phyloP scores from a whole-genome alignment of 1,284 basidiomycete genomes.

The Apiotrichum akiyoshidainum region DNA sequence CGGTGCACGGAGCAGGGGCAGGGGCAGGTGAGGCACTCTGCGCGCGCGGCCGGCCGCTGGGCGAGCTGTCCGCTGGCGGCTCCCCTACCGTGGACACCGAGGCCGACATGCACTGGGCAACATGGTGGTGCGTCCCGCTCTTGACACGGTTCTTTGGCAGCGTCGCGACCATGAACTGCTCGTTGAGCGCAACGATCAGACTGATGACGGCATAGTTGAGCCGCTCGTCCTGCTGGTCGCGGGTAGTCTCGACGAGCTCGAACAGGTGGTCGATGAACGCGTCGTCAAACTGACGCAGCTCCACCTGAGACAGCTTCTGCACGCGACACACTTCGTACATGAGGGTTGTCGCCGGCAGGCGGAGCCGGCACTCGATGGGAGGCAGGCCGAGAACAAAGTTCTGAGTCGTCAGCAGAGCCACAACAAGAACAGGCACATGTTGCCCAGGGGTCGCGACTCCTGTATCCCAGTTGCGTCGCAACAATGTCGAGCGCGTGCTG shows the following conservation, averaged over 20 bases:
- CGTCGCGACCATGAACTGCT: constrained; percentile 92
- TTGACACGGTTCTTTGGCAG: constrained; percentile 31
- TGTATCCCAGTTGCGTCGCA: not conserved
- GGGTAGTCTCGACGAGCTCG: constrained; percentile 88
- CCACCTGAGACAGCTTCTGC: constrained; percentile 70
- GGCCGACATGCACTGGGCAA: constrained; percentile 19
- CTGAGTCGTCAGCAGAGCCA: constrained; percentile 18
- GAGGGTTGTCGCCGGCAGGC: constrained; percentile 67
- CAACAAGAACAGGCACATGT: not conserved
- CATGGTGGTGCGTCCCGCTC: constrained; percentile 45
- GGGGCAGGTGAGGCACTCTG: constrained; percentile 9
- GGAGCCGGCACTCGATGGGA: constrained; percentile 75
- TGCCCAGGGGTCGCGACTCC: not conserved
- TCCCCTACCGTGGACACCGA: constrained; percentile 13
- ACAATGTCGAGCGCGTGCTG: not conserved
- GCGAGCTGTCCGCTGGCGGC: not conserved
- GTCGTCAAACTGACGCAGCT: constrained; percentile 72
- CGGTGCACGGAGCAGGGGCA: not conserved
- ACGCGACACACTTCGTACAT: constrained; percentile 89
- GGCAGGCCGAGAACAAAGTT: constrained; percentile 43
- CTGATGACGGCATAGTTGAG: constrained; percentile 94
- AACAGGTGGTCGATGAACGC: constrained; percentile 85
- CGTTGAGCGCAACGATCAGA: constrained; percentile 88
- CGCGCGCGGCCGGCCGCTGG: constrained; percentile 1
- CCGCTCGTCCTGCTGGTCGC: constrained; percentile 80